phyloP scores from a whole-genome alignment of 176 grass and related monocot genomes.

The Eragrostis curvula region DNA sequence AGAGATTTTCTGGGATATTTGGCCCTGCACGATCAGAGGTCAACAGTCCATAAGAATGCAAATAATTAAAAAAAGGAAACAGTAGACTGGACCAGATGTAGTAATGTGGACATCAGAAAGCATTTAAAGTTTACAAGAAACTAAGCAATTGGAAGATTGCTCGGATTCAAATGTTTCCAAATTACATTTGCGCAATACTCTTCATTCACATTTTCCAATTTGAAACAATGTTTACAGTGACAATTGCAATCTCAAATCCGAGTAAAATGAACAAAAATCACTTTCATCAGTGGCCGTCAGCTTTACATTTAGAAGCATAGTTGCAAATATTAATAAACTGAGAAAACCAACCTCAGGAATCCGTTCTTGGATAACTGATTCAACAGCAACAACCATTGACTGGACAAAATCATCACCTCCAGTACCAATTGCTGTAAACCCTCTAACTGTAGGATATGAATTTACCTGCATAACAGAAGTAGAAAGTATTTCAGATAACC shows the following conservation, averaged over 20 bases:
- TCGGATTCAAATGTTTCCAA: neutral
- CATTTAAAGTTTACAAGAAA: neutral
- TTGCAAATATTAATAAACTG: neutral
- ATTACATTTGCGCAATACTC: neutral
- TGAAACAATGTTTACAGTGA: neutral
- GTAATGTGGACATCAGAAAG: neutral
- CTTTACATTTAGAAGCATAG: neutral
- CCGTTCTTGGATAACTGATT: conserved; percentile 66
- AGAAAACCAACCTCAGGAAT: conserved; percentile 64
- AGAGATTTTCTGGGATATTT: conserved; percentile 72
- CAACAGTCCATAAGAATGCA: neutral
- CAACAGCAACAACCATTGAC: conserved; percentile 78
- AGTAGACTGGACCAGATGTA: neutral
- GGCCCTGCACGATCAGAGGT: conserved; percentile 46
- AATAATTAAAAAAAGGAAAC: neutral
- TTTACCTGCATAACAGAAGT: conserved; percentile 58
- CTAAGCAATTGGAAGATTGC: neutral
- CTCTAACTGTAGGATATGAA: conserved; percentile 74
- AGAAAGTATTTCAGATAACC: neutral
- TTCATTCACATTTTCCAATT: neutral
- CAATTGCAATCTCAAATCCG: neutral
- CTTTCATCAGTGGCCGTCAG: neutral
- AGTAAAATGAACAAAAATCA: conserved; percentile 1
- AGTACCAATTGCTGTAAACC: conserved; percentile 79
- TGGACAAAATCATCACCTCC: conserved; percentile 92